phyloP scores from a whole-genome alignment of 2,329 filamentous ascomycete species.

The Kalaharituber pfeilii region DNA sequence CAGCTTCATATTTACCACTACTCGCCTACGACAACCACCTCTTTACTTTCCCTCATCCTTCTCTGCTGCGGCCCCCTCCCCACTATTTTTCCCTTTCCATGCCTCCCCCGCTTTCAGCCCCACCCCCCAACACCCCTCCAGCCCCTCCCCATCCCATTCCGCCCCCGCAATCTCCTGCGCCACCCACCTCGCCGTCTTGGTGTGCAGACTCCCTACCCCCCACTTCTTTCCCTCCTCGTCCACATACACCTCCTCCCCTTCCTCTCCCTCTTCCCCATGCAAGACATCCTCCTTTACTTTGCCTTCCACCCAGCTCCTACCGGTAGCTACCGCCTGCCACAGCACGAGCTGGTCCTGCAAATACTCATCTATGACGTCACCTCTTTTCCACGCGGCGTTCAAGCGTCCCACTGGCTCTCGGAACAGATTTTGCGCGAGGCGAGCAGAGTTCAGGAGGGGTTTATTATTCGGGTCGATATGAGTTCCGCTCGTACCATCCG shows the following conservation, averaged over 20 bases:
- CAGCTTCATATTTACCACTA: too few relatives aligned
- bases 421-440: too few relatives aligned
- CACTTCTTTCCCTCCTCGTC: neutral
- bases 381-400: conserved; percentile 11
- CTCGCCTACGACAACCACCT: too few relatives aligned
- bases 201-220: neutral
- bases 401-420: too few relatives aligned
- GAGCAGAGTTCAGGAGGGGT: too few relatives aligned
- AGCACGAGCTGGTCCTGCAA: conserved; percentile 45
- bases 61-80: neutral
- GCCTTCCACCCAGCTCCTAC: conserved; percentile 29
- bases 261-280: neutral
- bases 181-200: neutral
- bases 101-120: neutral
- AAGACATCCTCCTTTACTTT: neutral
- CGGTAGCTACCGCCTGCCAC: conserved; percentile 40
- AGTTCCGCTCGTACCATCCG: too few relatives aligned
- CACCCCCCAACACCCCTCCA: neutral
- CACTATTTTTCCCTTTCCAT: neutral
- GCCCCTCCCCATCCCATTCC: neutral
- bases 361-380: conserved; percentile 38
- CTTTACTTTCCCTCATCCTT: neutral
- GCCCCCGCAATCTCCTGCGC: neutral
- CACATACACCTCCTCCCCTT: neutral
- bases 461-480: too few relatives aligned